Conservation (phyloP, 169 alveolate genomes). For the Cryptosporidium sp. region DNA sequence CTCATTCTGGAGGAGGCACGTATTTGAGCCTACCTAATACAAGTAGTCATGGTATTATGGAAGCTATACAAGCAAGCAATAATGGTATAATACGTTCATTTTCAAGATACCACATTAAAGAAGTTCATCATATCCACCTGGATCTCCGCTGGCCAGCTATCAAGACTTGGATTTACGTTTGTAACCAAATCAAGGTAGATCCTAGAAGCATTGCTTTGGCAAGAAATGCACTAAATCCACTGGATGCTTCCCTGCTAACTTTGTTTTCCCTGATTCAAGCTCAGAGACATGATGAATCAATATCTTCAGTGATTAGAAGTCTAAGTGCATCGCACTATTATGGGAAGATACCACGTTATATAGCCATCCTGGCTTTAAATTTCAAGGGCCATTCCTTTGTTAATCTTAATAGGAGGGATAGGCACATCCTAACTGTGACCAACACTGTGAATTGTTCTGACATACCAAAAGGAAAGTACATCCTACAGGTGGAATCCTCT, state of each 20-base stretch:
- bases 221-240: neutral
- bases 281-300: slow-evolving; percentile 10
- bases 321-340: slow-evolving; percentile 12
- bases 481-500: neutral
- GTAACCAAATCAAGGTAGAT: slow-evolving; percentile 23
- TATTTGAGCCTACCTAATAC: neutral
- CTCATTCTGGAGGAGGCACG: neutral
- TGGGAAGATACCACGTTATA: neutral
- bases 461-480: slow-evolving; percentile 7
- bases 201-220: slow-evolving; percentile 63
- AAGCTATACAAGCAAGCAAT: neutral
- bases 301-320: neutral
- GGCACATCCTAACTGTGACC: slow-evolving; percentile 6
- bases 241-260: slow-evolving; percentile 33
- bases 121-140: slow-evolving; percentile 10
- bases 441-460: neutral
- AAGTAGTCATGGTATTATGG: neutral
- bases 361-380: slow-evolving; percentile 11
- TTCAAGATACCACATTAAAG: slow-evolving; percentile 21
- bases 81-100: slow-evolving; percentile 18
- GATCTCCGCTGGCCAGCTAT: slow-evolving; percentile 73
- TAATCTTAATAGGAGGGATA: neutral
- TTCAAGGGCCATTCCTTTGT: slow-evolving; percentile 17
- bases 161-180: slow-evolving; percentile 51
- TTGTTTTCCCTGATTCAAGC: slow-evolving; percentile 13